A percentile compares a stretch with the other conserved stretches of the same genome.
phyloP scores from a whole-genome alignment of 2,329 filamentous ascomycete species.

The Drechslera avenae region DNA sequence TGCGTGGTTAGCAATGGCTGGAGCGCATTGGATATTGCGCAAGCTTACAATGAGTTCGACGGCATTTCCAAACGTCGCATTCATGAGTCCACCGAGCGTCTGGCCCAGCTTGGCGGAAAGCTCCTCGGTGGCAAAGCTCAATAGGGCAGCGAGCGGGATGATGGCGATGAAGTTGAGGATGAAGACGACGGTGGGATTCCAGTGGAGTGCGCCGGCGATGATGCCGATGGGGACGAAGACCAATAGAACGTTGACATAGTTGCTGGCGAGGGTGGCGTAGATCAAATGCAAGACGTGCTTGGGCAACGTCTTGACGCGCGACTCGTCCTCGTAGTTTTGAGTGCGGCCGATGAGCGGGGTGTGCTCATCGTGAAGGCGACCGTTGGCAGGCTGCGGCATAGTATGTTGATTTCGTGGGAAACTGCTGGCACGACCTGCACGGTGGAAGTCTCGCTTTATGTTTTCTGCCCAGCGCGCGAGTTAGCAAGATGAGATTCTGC shows the following conservation, averaged over 20 bases:
- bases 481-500: conserved; percentile 8
- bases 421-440: conserved; percentile 33
- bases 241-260: conserved; percentile 71
- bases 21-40: not conserved
- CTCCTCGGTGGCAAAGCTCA: conserved; percentile 80
- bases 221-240: conserved; percentile 77
- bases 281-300: conserved; percentile 44
- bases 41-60: conserved; percentile 73
- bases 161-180: conserved; percentile 81
- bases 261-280: conserved; percentile 55
- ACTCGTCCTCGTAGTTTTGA: conserved; percentile 26
- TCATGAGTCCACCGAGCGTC: conserved; percentile 73
- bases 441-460: conserved; percentile 44
- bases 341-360: conserved; percentile 38
- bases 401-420: conserved; percentile 9
- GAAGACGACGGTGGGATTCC: conserved; percentile 72
- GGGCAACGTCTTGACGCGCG: conserved; percentile 35
- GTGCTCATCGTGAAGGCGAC: conserved; percentile 33
- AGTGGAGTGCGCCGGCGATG: conserved; percentile 64
- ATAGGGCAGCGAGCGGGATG: conserved; percentile 72
- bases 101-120: conserved; percentile 74
- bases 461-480: conserved; percentile 30
- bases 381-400: conserved; percentile 38
- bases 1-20: conserved; percentile 3
- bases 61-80: conserved; percentile 79